phyloP scores from a whole-genome alignment of 257 asterid species.

The Nemophila menziesii region DNA sequence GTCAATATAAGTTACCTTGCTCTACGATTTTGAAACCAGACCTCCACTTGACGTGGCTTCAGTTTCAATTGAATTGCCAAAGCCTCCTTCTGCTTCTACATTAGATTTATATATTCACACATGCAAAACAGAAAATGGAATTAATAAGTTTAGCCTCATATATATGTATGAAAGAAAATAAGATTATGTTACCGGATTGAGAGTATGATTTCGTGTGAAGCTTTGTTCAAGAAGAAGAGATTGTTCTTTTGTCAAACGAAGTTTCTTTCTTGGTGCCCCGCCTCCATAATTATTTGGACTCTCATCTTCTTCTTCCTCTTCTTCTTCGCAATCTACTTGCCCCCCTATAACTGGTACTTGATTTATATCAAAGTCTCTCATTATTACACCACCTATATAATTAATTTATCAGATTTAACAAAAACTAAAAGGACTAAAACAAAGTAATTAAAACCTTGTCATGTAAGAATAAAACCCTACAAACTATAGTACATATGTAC shows the following conservation, averaged over 20 bases:
- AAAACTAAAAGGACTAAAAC: neutral
- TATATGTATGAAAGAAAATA: too few species aligned
- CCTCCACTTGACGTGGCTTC: slow-evolving; percentile 81
- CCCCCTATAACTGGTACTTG: slow-evolving; percentile 34
- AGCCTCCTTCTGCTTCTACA: slow-evolving; percentile 66
- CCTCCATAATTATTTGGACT: slow-evolving; percentile 39
- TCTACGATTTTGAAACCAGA: slow-evolving; percentile 92
- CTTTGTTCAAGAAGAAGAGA: slow-evolving; percentile 72
- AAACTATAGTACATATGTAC: neutral
- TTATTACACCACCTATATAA: slow-evolving; percentile 19
- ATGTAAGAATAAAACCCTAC: neutral
- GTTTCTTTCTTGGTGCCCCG: slow-evolving; percentile 50
- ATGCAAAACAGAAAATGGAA: neutral
- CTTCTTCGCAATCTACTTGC: too few species aligned
- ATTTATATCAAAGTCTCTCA: slow-evolving; percentile 53
- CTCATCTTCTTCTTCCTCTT: slow-evolving; percentile 38
- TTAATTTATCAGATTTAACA: slow-evolving; percentile 2
- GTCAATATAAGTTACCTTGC: slow-evolving; percentile 47
- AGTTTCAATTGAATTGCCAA: slow-evolving; percentile 49
- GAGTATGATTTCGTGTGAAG: slow-evolving; percentile 53
- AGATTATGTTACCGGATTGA: slow-evolving; percentile 44
- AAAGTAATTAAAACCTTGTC: neutral
- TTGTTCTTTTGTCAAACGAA: slow-evolving; percentile 61
- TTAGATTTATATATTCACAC: neutral
- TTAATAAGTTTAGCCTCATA: neutral